Evolutionary conservation across 148 eudicot genomes (phyloP), one percentile per base, ranked within the genome.

Genomic region (Pharnaceum exiguum): DNA sequence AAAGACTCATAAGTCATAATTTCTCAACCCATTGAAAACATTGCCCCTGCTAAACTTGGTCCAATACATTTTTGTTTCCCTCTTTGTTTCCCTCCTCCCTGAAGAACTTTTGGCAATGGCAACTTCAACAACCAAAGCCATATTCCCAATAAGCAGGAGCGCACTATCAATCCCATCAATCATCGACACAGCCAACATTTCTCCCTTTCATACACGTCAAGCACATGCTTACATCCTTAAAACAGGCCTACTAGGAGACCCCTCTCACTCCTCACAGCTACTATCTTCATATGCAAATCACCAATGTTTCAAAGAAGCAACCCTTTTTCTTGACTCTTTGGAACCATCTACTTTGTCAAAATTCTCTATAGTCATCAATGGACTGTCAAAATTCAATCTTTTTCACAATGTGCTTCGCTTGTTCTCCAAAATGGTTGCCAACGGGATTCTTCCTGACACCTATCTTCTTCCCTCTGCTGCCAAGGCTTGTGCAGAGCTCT

Each of bases 401-500:
- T 82, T 60, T 54, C 2, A 5, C 12, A 32, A 48, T 32, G 77
- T 76, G 9, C 63, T 90, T 11, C 30, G 26, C 36, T 57, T 82
- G 28, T 82, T 87, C 47, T 43, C 69, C 0, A 55, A 47, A 40
- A 78, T 90, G 87, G 32, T 82, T 0, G 57, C 47, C 0, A 28
- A 37, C 7, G 82, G 80, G 15, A 17, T 82, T 16, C 15, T 60
- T 19, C 87, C 91, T 10, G 89, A 87, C 59, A 38, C 72, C 15
- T 78, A 54, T 59, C 26, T 90, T 5, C 24, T 84, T 18, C 95
- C 97, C 3, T 71, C 75, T 23, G 79, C 62, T 3, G 66, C 83
- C 49, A 87, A 84, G 61, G 83, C 97, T 2, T 87, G 97, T 71
- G 76, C 83, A 5, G 77, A 72, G 40, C 39, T 87, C 18, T 57